These are phyloP conservation scores for Massariosphaeria phaeospora DNA, from an alignment of 495 filamentous ascomycete genomes.

Conservation along the genomic window DNA sequence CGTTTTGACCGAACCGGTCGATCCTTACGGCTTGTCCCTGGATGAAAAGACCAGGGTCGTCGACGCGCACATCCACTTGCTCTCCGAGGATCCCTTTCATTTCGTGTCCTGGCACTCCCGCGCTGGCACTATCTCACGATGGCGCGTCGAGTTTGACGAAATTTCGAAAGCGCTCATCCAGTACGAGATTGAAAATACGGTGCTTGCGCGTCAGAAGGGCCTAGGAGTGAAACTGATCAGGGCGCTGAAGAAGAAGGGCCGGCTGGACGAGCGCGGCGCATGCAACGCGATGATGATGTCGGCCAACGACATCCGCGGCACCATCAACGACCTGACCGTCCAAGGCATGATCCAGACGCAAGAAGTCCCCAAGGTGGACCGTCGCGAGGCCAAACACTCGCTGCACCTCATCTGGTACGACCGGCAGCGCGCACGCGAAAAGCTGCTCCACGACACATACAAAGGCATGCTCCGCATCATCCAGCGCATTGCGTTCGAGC, in stretches of 20 bases:
- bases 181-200: conserved; percentile 69
- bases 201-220: conserved; percentile 69
- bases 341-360: conserved; percentile 81
- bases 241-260: conserved; percentile 78
- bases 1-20: background rate
- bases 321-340: conserved; percentile 74
- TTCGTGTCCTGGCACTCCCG: conserved; percentile 59
- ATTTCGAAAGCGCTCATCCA: conserved; percentile 64
- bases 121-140: conserved; percentile 56
- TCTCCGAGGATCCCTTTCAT: conserved; percentile 63
- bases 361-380: conserved; percentile 81
- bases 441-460: conserved; percentile 71
- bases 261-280: conserved; percentile 83
- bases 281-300: conserved; percentile 67
- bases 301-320: conserved; percentile 73
- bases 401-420: conserved; percentile 92
- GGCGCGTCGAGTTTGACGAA: conserved; percentile 70
- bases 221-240: conserved; percentile 70
- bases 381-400: conserved; percentile 68
- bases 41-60: conserved; percentile 47
- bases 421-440: conserved; percentile 57
- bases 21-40: conserved; percentile 1
- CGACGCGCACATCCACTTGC: conserved; percentile 70
- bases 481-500: conserved; percentile 69
- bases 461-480: conserved; percentile 82